A percentile compares a stretch with the other conserved stretches of the same genome.
Evolutionary conservation across 257 asterid genomes (phyloP).

Genomic region (Penstemon newberryi): DNA sequence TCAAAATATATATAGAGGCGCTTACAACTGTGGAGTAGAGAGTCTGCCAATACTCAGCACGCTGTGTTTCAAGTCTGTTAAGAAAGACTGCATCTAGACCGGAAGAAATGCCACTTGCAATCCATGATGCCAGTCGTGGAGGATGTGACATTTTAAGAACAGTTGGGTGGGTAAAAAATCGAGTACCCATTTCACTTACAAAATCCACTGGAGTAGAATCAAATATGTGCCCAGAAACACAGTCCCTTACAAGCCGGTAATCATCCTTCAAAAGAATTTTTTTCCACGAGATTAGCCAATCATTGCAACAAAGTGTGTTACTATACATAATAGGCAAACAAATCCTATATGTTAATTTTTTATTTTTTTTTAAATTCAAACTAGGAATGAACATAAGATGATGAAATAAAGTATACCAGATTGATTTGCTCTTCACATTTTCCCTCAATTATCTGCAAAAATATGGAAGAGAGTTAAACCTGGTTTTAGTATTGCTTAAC

Average conservation of each 20-base stretch:
- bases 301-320: background rate
- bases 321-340: background rate
- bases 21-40: slow-evolving; percentile 84
- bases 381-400: slow-evolving; percentile 5
- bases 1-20: slow-evolving; percentile 6
- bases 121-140: slow-evolving; percentile 72
- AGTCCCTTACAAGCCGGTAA: slow-evolving; percentile 70
- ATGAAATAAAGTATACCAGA: slow-evolving; percentile 48
- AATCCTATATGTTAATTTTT: background rate
- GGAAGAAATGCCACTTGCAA: slow-evolving; percentile 69
- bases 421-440: slow-evolving; percentile 55
- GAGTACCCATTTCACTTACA: slow-evolving; percentile 72
- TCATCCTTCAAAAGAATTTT: slow-evolving; percentile 53
- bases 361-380: background rate
- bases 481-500: slow-evolving; percentile 3
- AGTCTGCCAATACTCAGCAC: slow-evolving; percentile 98
- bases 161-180: slow-evolving; percentile 75
- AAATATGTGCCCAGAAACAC: slow-evolving; percentile 76
- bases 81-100: slow-evolving; percentile 81
- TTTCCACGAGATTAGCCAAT: slow-evolving; percentile 21
- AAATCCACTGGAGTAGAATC: slow-evolving; percentile 94
- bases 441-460: slow-evolving; percentile 82
- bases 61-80: slow-evolving; percentile 70
- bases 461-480: slow-evolving; percentile 21
- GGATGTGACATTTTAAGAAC: slow-evolving; percentile 67